Evolutionary conservation across 169 alveolate species (phyloP).

Genomic region (Plasmodium berghei): DNA sequence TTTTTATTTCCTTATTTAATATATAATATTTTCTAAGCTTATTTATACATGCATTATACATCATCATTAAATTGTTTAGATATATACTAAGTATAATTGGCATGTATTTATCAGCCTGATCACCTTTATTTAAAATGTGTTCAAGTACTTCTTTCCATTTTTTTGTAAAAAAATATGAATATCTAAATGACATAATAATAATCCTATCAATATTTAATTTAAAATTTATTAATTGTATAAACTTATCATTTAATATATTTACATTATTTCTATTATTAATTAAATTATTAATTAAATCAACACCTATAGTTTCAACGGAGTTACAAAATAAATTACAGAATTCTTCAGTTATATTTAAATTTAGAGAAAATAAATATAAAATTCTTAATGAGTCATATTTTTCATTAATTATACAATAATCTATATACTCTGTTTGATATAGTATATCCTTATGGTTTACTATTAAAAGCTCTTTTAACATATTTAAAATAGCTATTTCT

Average conservation of each 20-base stretch:
- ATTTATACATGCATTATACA: slow-evolving; percentile 53
- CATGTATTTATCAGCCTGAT: slow-evolving; percentile 51
- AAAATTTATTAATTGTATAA: slow-evolving; percentile 31
- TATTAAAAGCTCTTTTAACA: slow-evolving; percentile 44
- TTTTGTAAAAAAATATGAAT: slow-evolving; percentile 41
- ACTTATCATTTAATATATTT: slow-evolving; percentile 23
- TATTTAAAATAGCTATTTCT: slow-evolving; percentile 39
- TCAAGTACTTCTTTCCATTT: slow-evolving; percentile 70
- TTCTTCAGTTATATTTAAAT: slow-evolving; percentile 30
- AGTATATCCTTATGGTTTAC: slow-evolving; percentile 43
- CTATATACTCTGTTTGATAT: slow-evolving; percentile 28
- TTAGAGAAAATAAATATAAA: slow-evolving; percentile 52
- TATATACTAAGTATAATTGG: slow-evolving; percentile 68
- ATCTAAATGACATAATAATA: slow-evolving; percentile 58
- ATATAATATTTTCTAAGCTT: slow-evolving; percentile 42
- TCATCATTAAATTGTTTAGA: slow-evolving; percentile 49
- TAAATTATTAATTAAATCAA: slow-evolving; percentile 33
- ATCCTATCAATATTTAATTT: slow-evolving; percentile 67
- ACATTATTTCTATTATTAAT: slow-evolving; percentile 28
- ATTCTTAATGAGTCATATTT: slow-evolving; percentile 58
- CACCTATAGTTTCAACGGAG: slow-evolving; percentile 27
- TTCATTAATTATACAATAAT: slow-evolving; percentile 61
- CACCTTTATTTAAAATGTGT: slow-evolving; percentile 58
- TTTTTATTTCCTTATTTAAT: slow-evolving; percentile 20
- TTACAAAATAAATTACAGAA: slow-evolving; percentile 51